Base-by-base conservation (phyloP, 163 green algal species). In the Chlamydomonas reinhardtii region DNA sequence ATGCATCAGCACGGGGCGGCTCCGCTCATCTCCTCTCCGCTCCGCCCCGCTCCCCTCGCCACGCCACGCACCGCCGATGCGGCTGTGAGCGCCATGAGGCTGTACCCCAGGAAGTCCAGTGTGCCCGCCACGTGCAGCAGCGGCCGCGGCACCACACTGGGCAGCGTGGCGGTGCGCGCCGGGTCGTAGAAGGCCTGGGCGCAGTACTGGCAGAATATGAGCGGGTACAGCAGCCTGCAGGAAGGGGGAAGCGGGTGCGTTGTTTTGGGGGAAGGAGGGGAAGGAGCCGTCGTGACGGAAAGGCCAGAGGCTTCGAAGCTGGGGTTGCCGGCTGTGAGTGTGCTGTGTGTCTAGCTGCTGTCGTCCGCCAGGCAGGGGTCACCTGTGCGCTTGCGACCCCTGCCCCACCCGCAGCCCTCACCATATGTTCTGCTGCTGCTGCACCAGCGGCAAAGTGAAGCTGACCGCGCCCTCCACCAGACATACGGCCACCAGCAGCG, bases 101-200 rank as follows among this genome's bases (percentile, higher is more conserved):
- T 69, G 22, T 72, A 72, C 0, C 78, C 78, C 4, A 71, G 59
- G 19, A 43, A 64, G 48, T 85, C 78, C 5, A 85, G 35, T 4
- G 78, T 78, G 24, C 68, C 59, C 25, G 78, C 68, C 24, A 85
- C 78, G 52, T 69, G 77, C 32, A 85, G 24, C 52, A 73, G 27
- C 25, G 12, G 2, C 15, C 20, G 31, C 68, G 66, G 68, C 37
- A 85, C 78, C 27, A 85, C 78, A 6, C 15, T 31, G 24, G 78
- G 78, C 2, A 85, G 22, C 43, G 52, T 61, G 22, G 78, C 66
- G 0, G 35, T 78, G 20, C 78, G 65, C 39, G 78, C 68, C 8
- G 78, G 78, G 69, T 85, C 78, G 54, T 85, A 85, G 12, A 85
- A 77, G 2, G 78, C 68, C 52, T 85, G 78, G 22, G 78, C 52